phyloP scores from a whole-genome alignment of 2,329 filamentous ascomycete species.

The Ophiostoma perfectum region DNA sequence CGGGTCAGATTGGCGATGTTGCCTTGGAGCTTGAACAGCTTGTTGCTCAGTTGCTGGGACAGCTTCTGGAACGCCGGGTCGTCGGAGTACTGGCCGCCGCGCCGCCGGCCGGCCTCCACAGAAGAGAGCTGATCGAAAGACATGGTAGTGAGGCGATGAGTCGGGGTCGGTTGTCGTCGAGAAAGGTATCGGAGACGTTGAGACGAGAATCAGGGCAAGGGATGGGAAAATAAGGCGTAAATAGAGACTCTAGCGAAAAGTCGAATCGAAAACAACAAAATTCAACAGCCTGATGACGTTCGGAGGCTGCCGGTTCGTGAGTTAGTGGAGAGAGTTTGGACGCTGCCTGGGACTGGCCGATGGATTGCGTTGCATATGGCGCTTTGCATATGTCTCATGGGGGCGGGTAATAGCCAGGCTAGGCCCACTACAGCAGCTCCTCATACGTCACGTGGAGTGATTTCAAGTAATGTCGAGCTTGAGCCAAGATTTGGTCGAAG shows the following conservation, averaged over 20 bases:
- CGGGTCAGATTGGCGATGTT: constrained; percentile 80
- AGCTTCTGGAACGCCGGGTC: constrained; percentile 86
- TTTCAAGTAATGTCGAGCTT: no score
- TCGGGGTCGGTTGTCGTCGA: background rate
- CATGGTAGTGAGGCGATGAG: constrained; percentile 47
- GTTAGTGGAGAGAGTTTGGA: background rate
- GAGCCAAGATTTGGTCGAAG: no score
- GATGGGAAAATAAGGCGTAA: background rate
- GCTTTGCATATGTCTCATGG: background rate
- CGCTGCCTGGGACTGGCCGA: constrained; percentile 11
- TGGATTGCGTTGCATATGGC: background rate
- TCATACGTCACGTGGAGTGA: background rate
- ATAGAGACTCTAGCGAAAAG: background rate
- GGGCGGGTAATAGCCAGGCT: background rate
- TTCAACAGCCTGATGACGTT: constrained; percentile 3
- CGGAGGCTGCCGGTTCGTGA: constrained; percentile 7
- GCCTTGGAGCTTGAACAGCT: constrained; percentile 81
- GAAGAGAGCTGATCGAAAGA: constrained; percentile 84
- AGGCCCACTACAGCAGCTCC: background rate
- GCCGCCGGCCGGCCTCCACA: constrained; percentile 66
- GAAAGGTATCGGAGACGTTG: background rate
- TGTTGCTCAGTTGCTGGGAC: constrained; percentile 76
- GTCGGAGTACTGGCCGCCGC: constrained; percentile 65
- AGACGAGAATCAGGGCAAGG: background rate
- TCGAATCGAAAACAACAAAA: background rate